Evolutionary conservation across 208 protist genomes (phyloP).

Genomic region (Wallacemonas sp.): DNA sequence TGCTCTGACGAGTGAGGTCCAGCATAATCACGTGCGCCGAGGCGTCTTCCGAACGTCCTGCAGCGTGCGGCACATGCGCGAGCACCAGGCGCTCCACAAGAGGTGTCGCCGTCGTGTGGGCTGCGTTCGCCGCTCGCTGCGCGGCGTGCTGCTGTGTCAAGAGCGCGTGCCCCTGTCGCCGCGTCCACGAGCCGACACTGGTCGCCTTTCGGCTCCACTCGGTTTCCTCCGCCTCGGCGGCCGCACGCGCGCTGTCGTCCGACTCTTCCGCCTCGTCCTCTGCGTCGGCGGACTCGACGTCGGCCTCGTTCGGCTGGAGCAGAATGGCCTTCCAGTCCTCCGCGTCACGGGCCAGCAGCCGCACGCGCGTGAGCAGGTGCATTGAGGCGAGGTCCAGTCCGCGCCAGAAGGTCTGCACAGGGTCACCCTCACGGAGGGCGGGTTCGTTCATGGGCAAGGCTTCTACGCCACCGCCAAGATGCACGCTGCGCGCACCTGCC

Average conservation of each 20-base stretch:
- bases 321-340: conserved; percentile 3
- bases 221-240: background rate
- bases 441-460: background rate
- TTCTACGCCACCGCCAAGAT: background rate
- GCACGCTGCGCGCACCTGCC: too few species aligned
- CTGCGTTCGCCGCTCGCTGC: too few species aligned
- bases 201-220: too few species aligned
- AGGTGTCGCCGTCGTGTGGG: too few species aligned
- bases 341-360: conserved; percentile 17
- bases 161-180: too few species aligned
- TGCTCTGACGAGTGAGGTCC: too few species aligned
- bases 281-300: background rate
- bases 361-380: conserved; percentile 19
- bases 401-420: conserved; percentile 1
- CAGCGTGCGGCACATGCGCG: too few species aligned
- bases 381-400: conserved; percentile 5
- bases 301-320: background rate
- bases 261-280: background rate
- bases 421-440: background rate
- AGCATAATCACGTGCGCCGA: too few species aligned
- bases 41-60: too few species aligned
- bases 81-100: too few species aligned
- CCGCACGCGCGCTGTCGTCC: background rate
- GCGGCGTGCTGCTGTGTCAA: too few species aligned
- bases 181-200: too few species aligned